Base-by-base conservation (phyloP, 1,284 basidiomycete species). In the Ustilago hordei region DNA sequence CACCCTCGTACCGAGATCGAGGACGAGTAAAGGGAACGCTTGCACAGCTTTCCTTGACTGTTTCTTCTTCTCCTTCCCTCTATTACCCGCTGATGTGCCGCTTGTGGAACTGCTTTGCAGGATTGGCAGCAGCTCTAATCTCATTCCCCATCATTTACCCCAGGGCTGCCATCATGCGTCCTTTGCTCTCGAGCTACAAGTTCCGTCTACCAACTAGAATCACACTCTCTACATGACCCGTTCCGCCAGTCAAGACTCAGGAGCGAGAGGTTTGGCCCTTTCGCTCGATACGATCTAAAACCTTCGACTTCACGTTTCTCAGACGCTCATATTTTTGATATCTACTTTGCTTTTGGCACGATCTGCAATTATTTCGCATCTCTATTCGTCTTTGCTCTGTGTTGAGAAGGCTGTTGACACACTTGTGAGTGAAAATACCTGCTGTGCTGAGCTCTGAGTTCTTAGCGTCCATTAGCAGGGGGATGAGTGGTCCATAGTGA, bases 1-100 rank as follows among this genome's bases (percentile, higher is more conserved):
- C 72, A 80, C 68, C 82, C 80, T 35, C 82, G 84, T 58, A 79
- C 83, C 68, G 84, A 85, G 65, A 79, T 85, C 65, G 81, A 81
- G 70, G 84, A 85, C 71, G 83, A 85, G 79, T 84, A 82, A 77
- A 63, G 19, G 48, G 31, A 36, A 56, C 53, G 61, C 58, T 19
- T 19, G 8, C 38, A 39, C 15, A 23, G 35, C 36, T 54, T 35
- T 55, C 31, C 32, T 60, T 17, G 55, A n/a, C 36, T 36, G 15
- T 23, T 12, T 35, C 47, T 35, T 38, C 17, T 34, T 45, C 43
- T 36, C 31, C 17, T 41, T 45, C 43, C 31, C 36, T 31, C 17
- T 47, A 45, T 59, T 41, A 52, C 63, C 50, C 63, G 63, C 50
- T 54, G 48, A 12, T 28, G 17, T 36, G 56, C 45, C 56, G 48